Evolutionary conservation across 2,329 filamentous ascomycete species (phyloP), one percentile per base, ranked within the genome.

Genomic region (Ophiocordyceps sinensis): DNA sequence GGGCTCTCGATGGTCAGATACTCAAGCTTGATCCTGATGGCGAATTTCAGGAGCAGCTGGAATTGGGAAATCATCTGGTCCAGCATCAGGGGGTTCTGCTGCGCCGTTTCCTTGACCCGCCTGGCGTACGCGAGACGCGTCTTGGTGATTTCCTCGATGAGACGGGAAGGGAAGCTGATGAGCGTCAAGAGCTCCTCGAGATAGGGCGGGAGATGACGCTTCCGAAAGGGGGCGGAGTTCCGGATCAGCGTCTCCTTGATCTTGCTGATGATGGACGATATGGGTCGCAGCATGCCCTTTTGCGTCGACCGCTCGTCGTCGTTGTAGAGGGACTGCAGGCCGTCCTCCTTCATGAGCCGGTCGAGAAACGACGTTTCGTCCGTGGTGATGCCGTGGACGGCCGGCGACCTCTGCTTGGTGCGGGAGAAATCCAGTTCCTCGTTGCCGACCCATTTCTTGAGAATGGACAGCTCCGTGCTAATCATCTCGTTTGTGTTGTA

Each of bases 31-130:
- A 96, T 94, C 46, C 82, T 76, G 45, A 94, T 88, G 28, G 91
- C 89, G 49, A 96, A 79, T 54, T 85, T 87, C 47, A 98, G 77
- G 41, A 96, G 67, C 36, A 95, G 85, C 61, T 94, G 88, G 52
- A 98, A 96, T 56, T 98, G 91, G 0, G 84, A 73, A 47, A 98
- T 95, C 85, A 96, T 94, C 63, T 96, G 89, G 56, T 96, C 88
- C 45, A 93, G 85, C 72, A 98, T 86, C 66, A 98, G 82, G 23
- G 85, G 73, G 48, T 88, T 93, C 58, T 94, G 85, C 63, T 91
- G 85, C 2, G 87, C 82, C 10, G 87, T 86, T 53, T 96, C 89
- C 63, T 89, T 94, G 79, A 95, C 94, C 59, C 87, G 89, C 64
- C 81, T 86, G 15, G 89, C 88, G 59, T 95, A 96, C 10, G 81